phyloP scores from a whole-genome alignment of 148 eudicot genomes.

The Chenopodium album region DNA sequence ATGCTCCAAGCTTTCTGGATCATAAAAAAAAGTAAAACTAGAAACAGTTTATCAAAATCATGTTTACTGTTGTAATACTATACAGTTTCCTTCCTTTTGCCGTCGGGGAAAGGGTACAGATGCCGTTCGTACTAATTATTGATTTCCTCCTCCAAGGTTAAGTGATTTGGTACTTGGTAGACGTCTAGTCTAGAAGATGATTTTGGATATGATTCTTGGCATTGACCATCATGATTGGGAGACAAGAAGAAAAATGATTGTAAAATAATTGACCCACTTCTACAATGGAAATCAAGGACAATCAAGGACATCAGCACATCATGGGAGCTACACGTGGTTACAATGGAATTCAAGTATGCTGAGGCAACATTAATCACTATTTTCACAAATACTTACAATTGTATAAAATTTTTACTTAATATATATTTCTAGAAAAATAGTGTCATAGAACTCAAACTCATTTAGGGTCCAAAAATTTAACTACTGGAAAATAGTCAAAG shows the following conservation, averaged over 20 bases:
- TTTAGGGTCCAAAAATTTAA: no score
- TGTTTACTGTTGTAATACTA: background rate
- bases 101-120: background rate
- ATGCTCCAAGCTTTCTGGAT: background rate
- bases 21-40: background rate
- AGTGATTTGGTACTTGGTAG: slow-evolving; percentile 8
- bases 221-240: slow-evolving; percentile 21
- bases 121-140: background rate
- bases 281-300: slow-evolving; percentile 4
- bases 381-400: background rate
- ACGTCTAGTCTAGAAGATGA: background rate
- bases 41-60: background rate
- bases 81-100: background rate
- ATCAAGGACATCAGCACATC: slow-evolving; percentile 8
- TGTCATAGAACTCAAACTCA: background rate
- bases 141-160: background rate
- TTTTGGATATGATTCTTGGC: background rate
- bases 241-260: slow-evolving; percentile 18
- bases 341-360: background rate
- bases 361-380: background rate
- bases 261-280: background rate
- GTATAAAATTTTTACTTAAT: background rate
- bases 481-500: no score
- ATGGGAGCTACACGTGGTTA: slow-evolving; percentile 3
- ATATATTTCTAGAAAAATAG: background rate